A percentile compares a stretch with the other conserved stretches of the same genome.
phyloP scores from a whole-genome alignment of 2,329 filamentous ascomycete genomes.

The Monosporascus sp. region DNA sequence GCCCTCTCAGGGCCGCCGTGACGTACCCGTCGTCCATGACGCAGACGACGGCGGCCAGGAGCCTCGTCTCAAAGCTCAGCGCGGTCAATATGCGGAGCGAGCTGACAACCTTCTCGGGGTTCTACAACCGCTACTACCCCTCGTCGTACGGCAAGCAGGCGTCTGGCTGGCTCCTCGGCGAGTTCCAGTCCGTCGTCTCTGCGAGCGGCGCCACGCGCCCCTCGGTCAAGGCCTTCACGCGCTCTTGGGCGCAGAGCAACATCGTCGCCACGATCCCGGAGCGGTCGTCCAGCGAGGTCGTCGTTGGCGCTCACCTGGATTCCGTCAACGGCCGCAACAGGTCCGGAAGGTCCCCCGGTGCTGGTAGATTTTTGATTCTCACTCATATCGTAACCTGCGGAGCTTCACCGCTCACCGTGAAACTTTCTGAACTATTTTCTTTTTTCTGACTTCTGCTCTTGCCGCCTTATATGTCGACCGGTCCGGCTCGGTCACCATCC shows the following conservation, averaged over 20 bases:
- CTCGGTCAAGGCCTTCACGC: conserved; percentile 59
- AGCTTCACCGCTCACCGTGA: not conserved
- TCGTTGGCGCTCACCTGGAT: conserved; percentile 76
- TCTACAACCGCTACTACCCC: conserved; percentile 65
- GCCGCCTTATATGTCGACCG: conserved; percentile 63
- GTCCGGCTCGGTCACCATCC: conserved; percentile 71
- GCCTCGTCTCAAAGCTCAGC: conserved; percentile 54
- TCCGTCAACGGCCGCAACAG: conserved; percentile 74
- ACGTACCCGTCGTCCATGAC: conserved; percentile 54
- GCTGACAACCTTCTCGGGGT: conserved; percentile 60
- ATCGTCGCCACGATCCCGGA: conserved; percentile 80
- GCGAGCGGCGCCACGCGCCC: conserved; percentile 58
- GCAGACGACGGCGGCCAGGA: conserved; percentile 52
- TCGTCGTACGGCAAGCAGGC: conserved; percentile 64
- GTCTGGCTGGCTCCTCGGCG: conserved; percentile 66
- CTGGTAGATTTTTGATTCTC: conserved; percentile 16
- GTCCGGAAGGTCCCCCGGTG: conserved; percentile 67
- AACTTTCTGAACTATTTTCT: not conserved
- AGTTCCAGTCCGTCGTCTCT: conserved; percentile 58
- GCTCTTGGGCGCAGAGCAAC: conserved; percentile 70
- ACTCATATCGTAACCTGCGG: not conserved
- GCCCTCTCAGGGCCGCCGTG: conserved; percentile 35
- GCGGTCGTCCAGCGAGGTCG: conserved; percentile 65
- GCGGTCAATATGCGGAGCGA: conserved; percentile 62
- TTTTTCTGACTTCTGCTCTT: not conserved